These are phyloP conservation scores for Antrodiella citrinella DNA, from an alignment of 768 basidiomycete species.

Conservation along the genomic window DNA sequence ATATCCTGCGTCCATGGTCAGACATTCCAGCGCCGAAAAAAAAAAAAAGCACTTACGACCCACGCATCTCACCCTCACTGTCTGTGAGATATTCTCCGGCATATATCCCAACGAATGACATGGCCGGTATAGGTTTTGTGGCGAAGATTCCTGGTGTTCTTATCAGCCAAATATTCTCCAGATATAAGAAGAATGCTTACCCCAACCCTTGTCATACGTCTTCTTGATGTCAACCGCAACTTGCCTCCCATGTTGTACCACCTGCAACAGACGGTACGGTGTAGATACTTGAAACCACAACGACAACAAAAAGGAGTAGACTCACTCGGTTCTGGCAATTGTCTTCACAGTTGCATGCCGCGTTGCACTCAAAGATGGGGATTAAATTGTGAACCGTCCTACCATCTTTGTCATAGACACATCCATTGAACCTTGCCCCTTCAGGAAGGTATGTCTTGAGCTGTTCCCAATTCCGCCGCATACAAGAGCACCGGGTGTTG, in stretches of 20 bases:
- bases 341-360: constrained; percentile 70
- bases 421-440: too few relatives aligned
- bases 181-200: constrained; percentile 30
- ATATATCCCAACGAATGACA: constrained; percentile 78
- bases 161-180: constrained; percentile 1
- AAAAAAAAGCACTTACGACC: constrained; percentile 38
- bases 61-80: constrained; percentile 56
- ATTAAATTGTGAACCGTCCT: too few relatives aligned
- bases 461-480: too few relatives aligned
- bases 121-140: constrained; percentile 50
- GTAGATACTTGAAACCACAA: too few relatives aligned
- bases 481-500: constrained; percentile 60
- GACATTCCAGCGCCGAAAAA: too few relatives aligned
- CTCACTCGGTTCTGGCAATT: constrained; percentile 77
- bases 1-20: too few relatives aligned
- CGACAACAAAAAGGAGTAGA: too few relatives aligned
- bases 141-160: constrained; percentile 57
- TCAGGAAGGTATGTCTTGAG: too few relatives aligned
- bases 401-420: too few relatives aligned
- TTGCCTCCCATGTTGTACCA: constrained; percentile 75
- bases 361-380: constrained; percentile 85
- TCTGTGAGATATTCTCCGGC: constrained; percentile 77
- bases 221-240: constrained; percentile 55
- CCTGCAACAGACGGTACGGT: too few relatives aligned
- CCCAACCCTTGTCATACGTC: constrained; percentile 81